Evolutionary conservation across 352 stramenopile genomes (phyloP).

Genomic region (Elongisporangium undulatum): DNA sequence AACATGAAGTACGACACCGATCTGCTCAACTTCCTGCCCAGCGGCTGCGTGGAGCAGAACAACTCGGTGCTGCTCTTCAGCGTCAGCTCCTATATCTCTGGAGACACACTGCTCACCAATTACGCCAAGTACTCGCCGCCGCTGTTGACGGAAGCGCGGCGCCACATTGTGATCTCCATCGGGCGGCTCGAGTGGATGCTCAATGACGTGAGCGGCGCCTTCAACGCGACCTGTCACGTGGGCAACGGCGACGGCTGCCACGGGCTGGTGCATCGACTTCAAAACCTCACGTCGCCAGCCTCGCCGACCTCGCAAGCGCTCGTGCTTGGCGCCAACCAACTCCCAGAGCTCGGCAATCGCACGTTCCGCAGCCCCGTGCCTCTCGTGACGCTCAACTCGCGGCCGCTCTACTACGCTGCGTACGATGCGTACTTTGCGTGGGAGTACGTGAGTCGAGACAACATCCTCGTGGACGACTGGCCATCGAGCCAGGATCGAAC

Average conservation of each 20-base stretch:
- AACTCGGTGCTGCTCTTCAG: conserved; percentile 33
- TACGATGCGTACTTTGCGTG: conserved; percentile 16
- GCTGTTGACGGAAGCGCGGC: conserved; percentile 20
- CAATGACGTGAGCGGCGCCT: conserved; percentile 24
- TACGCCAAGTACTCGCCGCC: conserved; percentile 3
- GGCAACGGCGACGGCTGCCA: conserved; percentile 8
- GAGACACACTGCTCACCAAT: conserved; percentile 4
- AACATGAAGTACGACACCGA: conserved; percentile 30
- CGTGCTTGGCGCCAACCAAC: conserved; percentile 1
- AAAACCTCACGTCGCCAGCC: conserved; percentile 5
- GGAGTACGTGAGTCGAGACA: conserved; percentile 22
- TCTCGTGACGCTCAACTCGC: conserved; percentile 16
- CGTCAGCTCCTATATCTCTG: conserved; percentile 9
- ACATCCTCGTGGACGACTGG: conserved; percentile 17
- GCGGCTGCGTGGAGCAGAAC: conserved; percentile 11
- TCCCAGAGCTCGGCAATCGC: not conserved
- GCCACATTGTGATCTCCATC: conserved; percentile 30
- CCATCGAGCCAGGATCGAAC: not conserved
- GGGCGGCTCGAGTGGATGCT: conserved; percentile 25
- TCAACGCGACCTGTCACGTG: conserved; percentile 21
- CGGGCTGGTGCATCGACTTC: conserved; percentile 20
- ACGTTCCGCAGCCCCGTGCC: conserved; percentile 14
- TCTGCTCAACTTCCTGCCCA: conserved; percentile 27
- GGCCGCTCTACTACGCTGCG: conserved; percentile 11
- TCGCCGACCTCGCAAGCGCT: conserved; percentile 4